Evolutionary conservation across 441 rosid genomes (phyloP).

Genomic region (Pelargonium fulgidum): DNA sequence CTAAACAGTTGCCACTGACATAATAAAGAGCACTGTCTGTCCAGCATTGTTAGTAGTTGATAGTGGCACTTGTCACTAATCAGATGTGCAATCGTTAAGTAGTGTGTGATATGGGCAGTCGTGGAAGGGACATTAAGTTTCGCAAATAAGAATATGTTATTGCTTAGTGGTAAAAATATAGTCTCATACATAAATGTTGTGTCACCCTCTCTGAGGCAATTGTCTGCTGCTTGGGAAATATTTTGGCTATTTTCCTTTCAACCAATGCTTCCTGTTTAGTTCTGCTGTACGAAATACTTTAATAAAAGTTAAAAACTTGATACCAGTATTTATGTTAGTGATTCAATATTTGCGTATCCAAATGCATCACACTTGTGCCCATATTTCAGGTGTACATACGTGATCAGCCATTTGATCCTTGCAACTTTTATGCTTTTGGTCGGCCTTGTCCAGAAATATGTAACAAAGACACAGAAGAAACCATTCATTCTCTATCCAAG

Average conservation of each 20-base stretch:
- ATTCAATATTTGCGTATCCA: conserved; percentile 1
- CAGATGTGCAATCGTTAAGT: neutral
- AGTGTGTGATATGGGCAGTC: neutral
- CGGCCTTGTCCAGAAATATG: conserved; percentile 64
- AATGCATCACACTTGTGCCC: conserved; percentile 12
- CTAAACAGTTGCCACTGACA: neutral
- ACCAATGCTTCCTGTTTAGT: conserved; percentile 8
- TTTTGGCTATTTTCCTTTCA: neutral
- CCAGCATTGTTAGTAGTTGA: neutral
- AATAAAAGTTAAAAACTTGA: neutral
- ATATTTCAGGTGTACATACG: conserved; percentile 74
- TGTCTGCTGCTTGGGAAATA: neutral
- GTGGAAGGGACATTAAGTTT: neutral
- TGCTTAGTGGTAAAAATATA: neutral
- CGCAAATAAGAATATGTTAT: neutral
- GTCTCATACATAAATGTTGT: no score
- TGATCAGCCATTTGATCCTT: conserved; percentile 78
- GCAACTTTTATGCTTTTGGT: conserved; percentile 75
- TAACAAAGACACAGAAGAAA: conserved; percentile 36
- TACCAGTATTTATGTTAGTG: neutral
- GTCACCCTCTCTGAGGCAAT: neutral
- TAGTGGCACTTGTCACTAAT: neutral
- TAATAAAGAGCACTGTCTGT: neutral
- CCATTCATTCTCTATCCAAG: conserved; percentile 38
- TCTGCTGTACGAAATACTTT: neutral